These are phyloP conservation scores for Kwoniella mangroviensis DNA, from an alignment of 768 basidiomycete genomes.

Conservation along the genomic window DNA sequence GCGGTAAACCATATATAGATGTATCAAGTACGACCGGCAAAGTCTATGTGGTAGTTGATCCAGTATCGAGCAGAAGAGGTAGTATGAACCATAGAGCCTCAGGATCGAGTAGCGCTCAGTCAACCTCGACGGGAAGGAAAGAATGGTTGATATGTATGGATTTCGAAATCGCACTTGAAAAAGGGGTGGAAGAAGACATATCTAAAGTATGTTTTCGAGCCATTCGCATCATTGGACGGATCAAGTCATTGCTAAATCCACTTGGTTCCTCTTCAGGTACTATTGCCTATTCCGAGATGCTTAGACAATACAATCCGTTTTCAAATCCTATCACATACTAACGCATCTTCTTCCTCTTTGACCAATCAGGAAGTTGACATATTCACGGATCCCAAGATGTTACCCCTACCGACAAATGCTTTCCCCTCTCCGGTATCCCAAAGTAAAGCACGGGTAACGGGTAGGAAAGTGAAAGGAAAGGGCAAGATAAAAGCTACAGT, in stretches of 20 bases:
- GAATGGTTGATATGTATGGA: slow-evolving; percentile 44
- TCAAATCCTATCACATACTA: slow-evolving; percentile 30
- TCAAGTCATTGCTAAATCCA: neutral
- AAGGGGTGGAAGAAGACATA: slow-evolving; percentile 15
- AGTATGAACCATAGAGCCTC: neutral
- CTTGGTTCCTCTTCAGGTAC: slow-evolving; percentile 19
- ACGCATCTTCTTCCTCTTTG: slow-evolving; percentile 14
- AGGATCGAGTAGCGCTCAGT: neutral
- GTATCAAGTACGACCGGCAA: slow-evolving; percentile 38
- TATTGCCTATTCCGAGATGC: slow-evolving; percentile 40
- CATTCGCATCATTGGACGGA: too few relatives aligned
- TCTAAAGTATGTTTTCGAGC: slow-evolving; percentile 26
- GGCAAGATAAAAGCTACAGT: slow-evolving; percentile 3
- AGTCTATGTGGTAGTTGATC: slow-evolving; percentile 37
- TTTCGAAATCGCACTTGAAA: slow-evolving; percentile 28
- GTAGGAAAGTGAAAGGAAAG: neutral
- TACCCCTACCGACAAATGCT: slow-evolving; percentile 36
- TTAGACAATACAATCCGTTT: slow-evolving; percentile 46
- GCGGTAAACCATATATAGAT: slow-evolving; percentile 33
- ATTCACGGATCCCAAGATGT: slow-evolving; percentile 45
- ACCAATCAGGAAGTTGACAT: slow-evolving; percentile 37
- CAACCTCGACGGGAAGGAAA: slow-evolving; percentile 18
- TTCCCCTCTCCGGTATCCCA: slow-evolving; percentile 9
- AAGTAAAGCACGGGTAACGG: neutral
- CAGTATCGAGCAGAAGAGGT: slow-evolving; percentile 5